These are phyloP conservation scores for Fusarium sp. DNA, from an alignment of 2,329 filamentous ascomycete genomes.

Conservation along the genomic window DNA sequence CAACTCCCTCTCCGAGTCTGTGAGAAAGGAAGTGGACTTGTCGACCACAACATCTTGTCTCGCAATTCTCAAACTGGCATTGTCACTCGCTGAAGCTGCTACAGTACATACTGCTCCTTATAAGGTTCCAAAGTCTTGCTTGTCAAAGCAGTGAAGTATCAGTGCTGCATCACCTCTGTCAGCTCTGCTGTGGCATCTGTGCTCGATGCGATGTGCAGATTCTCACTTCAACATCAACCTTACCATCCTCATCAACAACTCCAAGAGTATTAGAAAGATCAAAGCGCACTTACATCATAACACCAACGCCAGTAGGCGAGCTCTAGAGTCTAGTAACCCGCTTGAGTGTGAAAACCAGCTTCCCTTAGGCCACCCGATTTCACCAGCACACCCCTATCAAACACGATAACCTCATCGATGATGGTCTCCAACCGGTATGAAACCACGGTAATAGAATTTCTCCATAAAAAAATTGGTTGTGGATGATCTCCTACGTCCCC, in stretches of 20 bases:
- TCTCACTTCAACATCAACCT: neutral
- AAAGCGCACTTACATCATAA: neutral
- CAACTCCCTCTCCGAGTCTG: neutral
- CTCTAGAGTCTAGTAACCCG: neutral
- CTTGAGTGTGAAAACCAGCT: neutral
- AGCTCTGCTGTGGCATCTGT: too few species aligned
- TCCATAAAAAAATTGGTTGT: too few species aligned
- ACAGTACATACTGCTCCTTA: neutral
- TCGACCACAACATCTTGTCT: neutral
- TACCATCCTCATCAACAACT: neutral
- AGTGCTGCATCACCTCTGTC: too few species aligned
- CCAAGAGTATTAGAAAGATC: neutral
- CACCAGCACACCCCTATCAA: neutral
- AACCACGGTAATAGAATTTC: too few species aligned
- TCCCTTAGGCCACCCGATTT: neutral
- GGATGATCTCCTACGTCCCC: neutral
- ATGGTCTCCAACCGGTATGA: too few species aligned
- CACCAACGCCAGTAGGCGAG: neutral
- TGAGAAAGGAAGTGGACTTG: neutral
- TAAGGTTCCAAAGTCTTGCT: neutral
- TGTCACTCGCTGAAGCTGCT: neutral
- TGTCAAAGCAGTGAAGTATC: neutral
- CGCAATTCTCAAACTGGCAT: neutral
- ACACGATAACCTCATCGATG: neutral
- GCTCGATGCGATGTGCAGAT: neutral